Evolutionary conservation across 2,329 filamentous ascomycete genomes (phyloP), one percentile per base, ranked within the genome.

Genomic region (Paraphaeosphaeria sporulosa): DNA sequence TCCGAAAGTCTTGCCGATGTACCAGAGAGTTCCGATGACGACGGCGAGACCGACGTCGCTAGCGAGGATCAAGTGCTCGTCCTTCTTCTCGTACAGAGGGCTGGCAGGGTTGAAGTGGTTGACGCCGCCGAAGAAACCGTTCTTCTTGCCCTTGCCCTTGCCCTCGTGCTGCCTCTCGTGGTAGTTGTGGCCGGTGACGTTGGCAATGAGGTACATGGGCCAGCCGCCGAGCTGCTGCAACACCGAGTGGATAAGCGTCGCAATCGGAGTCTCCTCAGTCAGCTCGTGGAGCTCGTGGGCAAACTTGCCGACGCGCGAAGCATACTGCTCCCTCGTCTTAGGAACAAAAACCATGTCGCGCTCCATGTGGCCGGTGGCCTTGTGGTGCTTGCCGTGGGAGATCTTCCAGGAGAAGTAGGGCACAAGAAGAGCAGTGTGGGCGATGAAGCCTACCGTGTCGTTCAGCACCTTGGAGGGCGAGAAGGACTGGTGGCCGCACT

Each of bases 401-500:
- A 98, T 94, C 84, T 99, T 96, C 95, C 95, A 99, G 77, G 93
- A 96, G 84, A 97, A 99, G 84, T 98, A 99, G 23, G 95, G 95
- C 51, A 99, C 94, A 58, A 97, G 85, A 42, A 97, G 88, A 47
- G 88, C 80, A 40, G 94, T 97, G 84, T 98, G 94, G 71, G 92
- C 87, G 77, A 97, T 79, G 92, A 92, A 97, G 73, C 94, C 94
- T 60, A 95, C 93, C 27, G 91, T 87, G 80, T 98, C 93, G 83
- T 98, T 98, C 77, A 97, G 81, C 12, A 88, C 83, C 83, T 92
- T 94, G 73, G 92, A 97, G n/a, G 91, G 84, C 46, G 95, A 98
- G 85, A 99, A 98, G 62, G 95, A 90, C 79, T 95, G 92, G 82
- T 99, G 95, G 68, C 95, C 95, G 78, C 95, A 99, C 85, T 99